Percentiles rank a stretch among this genome's conserved stretches.
phyloP scores from a whole-genome alignment of 2,329 filamentous ascomycete genomes.

The Microdochium bolleyi region DNA sequence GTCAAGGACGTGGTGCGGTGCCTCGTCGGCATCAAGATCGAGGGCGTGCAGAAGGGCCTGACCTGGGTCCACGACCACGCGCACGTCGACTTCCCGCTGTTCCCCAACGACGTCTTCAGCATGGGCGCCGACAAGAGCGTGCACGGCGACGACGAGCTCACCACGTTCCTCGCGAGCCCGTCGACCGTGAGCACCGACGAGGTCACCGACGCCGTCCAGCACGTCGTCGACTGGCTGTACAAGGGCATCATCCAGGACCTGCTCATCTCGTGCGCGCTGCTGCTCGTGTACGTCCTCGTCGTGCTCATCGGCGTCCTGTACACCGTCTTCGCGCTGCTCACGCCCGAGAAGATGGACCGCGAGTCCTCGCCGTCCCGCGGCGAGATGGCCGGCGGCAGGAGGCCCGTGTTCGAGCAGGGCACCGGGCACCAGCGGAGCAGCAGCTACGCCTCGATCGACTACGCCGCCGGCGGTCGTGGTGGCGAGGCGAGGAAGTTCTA shows the following conservation, averaged over 20 bases:
- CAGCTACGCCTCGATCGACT: not conserved
- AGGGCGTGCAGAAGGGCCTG: constrained; percentile 76
- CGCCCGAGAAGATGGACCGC: not conserved
- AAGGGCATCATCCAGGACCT: constrained; percentile 67
- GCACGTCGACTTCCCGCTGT: constrained; percentile 69
- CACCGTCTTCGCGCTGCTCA: constrained; percentile 33
- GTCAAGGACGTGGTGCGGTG: constrained; percentile 77
- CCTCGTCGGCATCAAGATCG: constrained; percentile 80
- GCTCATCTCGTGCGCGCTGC: constrained; percentile 66
- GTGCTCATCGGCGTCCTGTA: constrained; percentile 67
- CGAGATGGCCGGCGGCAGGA: not conserved
- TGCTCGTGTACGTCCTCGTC: constrained; percentile 72
- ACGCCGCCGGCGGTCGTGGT: not conserved
- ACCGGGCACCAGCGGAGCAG: not conserved
- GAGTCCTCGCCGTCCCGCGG: too few species aligned
- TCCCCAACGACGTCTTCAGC: constrained; percentile 77
- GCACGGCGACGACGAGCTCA: constrained; percentile 48
- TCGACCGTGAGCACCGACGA: constrained; percentile 69
- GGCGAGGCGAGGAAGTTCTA: not conserved
- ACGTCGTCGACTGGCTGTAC: constrained; percentile 60
- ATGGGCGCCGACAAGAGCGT: constrained; percentile 60
- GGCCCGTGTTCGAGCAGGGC: not conserved
- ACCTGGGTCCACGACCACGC: constrained; percentile 90
- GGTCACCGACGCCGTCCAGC: constrained; percentile 66
- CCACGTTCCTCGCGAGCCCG: constrained; percentile 70